These are phyloP conservation scores for Taphrina wiesneri DNA, from an alignment of 1,139 yeast species.

Conservation along the genomic window DNA sequence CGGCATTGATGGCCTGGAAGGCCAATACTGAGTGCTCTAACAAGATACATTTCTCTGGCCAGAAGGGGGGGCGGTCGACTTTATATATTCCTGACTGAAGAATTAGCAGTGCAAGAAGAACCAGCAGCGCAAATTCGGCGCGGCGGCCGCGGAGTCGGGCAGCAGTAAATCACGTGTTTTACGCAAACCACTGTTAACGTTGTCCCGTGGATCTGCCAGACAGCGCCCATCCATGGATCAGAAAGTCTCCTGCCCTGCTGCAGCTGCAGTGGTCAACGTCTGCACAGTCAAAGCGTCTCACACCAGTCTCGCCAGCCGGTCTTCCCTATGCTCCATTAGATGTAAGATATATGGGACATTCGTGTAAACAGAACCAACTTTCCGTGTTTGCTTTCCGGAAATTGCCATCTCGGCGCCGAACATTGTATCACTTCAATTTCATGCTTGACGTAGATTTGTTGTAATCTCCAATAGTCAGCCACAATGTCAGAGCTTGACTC, in stretches of 20 bases:
- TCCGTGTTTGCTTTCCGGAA: too few species aligned
- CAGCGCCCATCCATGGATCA: too few species aligned
- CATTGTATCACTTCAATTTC: too few species aligned
- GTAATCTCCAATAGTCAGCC: neutral
- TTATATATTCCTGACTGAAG: slow-evolving; percentile 14
- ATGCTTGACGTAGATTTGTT: too few species aligned
- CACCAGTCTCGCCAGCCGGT: too few species aligned
- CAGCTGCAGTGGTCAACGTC: too few species aligned
- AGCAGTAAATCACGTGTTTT: neutral
- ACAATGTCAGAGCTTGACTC: neutral
- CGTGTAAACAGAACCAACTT: too few species aligned
- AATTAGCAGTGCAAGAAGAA: slow-evolving; percentile 8
- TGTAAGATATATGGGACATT: too few species aligned
- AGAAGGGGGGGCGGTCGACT: slow-evolving; percentile 4
- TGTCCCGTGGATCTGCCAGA: neutral
- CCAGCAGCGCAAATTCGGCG: neutral
- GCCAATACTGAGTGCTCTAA: neutral
- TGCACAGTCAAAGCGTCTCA: too few species aligned
- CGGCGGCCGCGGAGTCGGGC: neutral
- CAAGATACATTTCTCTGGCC: neutral
- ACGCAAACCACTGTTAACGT: neutral
- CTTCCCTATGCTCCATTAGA: too few species aligned
- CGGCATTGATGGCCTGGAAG: slow-evolving; percentile 22
- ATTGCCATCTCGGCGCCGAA: too few species aligned
- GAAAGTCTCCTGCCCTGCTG: too few species aligned